Percentiles rank a stretch among this genome's conserved stretches.
phyloP scores from a whole-genome alignment of 257 asterid genomes.

The Solanum etuberosum region DNA sequence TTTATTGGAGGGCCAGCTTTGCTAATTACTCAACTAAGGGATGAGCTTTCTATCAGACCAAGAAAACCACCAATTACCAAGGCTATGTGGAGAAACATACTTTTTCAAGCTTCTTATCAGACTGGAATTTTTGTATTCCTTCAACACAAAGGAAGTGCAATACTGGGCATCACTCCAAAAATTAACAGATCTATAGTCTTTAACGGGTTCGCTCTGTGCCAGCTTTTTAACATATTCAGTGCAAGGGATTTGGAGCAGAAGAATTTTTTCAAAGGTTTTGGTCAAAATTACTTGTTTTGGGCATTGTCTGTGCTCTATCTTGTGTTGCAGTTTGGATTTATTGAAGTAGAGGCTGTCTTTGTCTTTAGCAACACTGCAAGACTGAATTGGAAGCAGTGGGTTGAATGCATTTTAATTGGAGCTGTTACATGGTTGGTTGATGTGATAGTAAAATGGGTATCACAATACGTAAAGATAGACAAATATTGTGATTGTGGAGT shows the following conservation, averaged over 20 bases:
- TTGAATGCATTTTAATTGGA: neutral
- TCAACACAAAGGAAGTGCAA: conserved; percentile 10
- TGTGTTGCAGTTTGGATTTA: neutral
- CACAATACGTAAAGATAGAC: neutral
- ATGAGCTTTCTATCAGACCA: neutral
- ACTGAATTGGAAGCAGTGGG: neutral
- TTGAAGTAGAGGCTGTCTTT: neutral
- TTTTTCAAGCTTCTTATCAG: conserved; percentile 20
- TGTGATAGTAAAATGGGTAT: neutral
- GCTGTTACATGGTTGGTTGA: neutral
- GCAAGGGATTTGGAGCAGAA: neutral
- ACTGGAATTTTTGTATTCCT: conserved; percentile 9
- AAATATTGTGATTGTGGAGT: neutral
- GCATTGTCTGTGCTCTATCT: neutral
- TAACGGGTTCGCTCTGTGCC: conserved; percentile 4
- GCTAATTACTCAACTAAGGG: conserved; percentile 1
- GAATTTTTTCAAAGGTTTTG: neutral
- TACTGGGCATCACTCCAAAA: neutral
- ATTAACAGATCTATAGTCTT: neutral
- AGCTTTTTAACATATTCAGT: neutral
- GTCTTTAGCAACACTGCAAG: neutral
- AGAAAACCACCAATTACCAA: conserved; percentile 5
- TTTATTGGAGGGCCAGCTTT: conserved; percentile 21
- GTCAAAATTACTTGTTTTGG: neutral
- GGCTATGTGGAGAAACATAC: conserved; percentile 19